Evolutionary conservation across 495 filamentous ascomycete genomes (phyloP), one percentile per base, ranked within the genome.

Genomic region (Aspergillus taichungensis): DNA sequence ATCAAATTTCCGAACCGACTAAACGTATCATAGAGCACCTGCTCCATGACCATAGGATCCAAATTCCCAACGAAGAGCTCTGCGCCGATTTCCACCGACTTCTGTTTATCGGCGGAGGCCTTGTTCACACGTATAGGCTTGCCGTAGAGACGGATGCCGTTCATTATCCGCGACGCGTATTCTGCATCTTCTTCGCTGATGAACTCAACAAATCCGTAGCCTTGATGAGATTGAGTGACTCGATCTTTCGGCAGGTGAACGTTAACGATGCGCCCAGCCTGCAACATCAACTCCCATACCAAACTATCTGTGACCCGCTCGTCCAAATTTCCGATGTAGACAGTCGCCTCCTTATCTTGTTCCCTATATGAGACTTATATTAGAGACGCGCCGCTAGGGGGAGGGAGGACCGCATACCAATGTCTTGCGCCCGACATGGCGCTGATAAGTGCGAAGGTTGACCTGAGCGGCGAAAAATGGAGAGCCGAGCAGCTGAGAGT

Each of bases 161-260:
- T 99, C 84, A 97, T 94, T 43, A 95, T 87, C 56, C 90, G 84
- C 42, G 89, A 85, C 8, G 92, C 92, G 68, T 99, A 99, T 59
- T 97, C 92, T 45, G 92, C 92, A 64, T 96, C 91, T 56, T 90
- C 87, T 57, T 96, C 91, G 48, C 83, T 89, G 55, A 87, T 90
- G 62, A 96, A 97, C 62, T 97, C 92, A 59, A 99, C 91, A 61
- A 99, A 99, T 46, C 92, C 92, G 75, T 94, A 99, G 43, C 94
- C 94, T 70, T 97, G 92, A 65, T 99, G 92, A 12, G 80, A 82
- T 54, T 95, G 88, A 14, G 91, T 95, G 39, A 99, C 92, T 58
- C 92, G 85, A 60, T 99, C 92, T 72, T 95, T 95, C 12, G 92
- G 92, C 41, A 99, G 75, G 62, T 99, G 92, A 39, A 99, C 91